These are phyloP conservation scores for Chlorophyllum brunneum DNA, from an alignment of 768 basidiomycete genomes.

Conservation along the genomic window DNA sequence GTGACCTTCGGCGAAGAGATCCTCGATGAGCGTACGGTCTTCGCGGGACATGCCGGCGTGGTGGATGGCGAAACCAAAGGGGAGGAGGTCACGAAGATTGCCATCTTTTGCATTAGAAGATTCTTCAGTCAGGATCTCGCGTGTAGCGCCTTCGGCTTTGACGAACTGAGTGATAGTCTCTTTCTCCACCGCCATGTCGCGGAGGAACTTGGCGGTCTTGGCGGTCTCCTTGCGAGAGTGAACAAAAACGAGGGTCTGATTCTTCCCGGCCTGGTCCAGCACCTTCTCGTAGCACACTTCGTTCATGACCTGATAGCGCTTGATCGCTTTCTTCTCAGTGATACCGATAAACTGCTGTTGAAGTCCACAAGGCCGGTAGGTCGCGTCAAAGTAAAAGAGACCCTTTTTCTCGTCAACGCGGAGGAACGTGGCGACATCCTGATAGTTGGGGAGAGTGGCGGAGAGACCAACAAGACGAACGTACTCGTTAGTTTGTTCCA, in stretches of 20 bases:
- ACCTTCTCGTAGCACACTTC: constrained; percentile 99
- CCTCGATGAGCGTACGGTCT: constrained; percentile 90
- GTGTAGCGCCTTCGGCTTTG: constrained; percentile 84
- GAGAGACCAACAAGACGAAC: constrained; percentile 94
- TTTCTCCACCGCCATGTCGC: constrained; percentile 94
- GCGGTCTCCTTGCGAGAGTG: constrained; percentile 98
- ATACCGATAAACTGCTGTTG: constrained; percentile 97
- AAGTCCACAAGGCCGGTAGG: constrained; percentile 90
- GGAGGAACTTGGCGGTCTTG: constrained; percentile 91
- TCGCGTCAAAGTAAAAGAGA: constrained; percentile 94
- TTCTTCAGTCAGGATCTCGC: constrained; percentile 87
- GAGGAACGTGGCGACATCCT: constrained; percentile 96
- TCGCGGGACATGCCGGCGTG: constrained; percentile 95
- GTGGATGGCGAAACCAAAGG: constrained; percentile 93
- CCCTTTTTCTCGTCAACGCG: constrained; percentile 91
- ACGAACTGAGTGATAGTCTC: constrained; percentile 97
- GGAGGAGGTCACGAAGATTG: constrained; percentile 83
- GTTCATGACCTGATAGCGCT: constrained; percentile 96
- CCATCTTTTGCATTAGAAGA: constrained; percentile 77
- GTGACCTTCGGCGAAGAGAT: constrained; percentile 88
- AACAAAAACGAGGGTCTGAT: constrained; percentile 94
- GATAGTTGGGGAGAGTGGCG: constrained; percentile 97
- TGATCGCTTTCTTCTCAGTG: constrained; percentile 99
- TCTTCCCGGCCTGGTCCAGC: constrained; percentile 82
- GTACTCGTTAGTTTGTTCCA: constrained; percentile 93